Conservation (phyloP, 208 protist genomes). For the Tetramitus jugosus region DNA sequence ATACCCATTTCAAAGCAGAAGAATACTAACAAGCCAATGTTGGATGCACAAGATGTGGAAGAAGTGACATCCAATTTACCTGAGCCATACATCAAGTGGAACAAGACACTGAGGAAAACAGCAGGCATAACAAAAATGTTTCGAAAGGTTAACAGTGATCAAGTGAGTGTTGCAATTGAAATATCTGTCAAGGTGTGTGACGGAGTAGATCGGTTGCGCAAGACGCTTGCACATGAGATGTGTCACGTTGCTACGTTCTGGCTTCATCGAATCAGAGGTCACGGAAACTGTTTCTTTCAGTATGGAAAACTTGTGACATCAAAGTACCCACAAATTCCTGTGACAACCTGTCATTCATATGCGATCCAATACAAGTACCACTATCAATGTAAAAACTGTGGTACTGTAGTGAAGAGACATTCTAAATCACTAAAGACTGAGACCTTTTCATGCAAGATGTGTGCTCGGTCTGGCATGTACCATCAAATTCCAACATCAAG, state of each 20-base stretch:
- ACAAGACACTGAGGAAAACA: not conserved
- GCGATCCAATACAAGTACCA: not conserved
- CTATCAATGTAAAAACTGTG: not conserved
- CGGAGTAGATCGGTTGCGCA: not conserved
- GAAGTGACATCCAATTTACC: not conserved
- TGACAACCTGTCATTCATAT: conserved; percentile 8
- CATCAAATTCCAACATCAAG: not conserved
- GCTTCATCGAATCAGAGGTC: not conserved
- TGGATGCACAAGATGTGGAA: not conserved
- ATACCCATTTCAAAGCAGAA: not conserved
- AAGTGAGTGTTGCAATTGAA: not conserved
- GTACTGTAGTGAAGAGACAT: not conserved
- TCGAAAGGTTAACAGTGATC: not conserved
- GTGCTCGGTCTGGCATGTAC: not conserved
- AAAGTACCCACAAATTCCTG: not conserved
- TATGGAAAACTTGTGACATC: not conserved
- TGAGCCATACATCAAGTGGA: not conserved
- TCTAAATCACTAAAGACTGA: not conserved
- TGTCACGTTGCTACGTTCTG: conserved; percentile 7
- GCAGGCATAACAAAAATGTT: not conserved
- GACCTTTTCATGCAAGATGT: not conserved
- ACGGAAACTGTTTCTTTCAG: conserved; percentile 1
- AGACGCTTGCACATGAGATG: conserved; percentile 11
- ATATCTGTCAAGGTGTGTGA: not conserved
- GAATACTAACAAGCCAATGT: not conserved